Base-by-base conservation (phyloP, 768 basidiomycete species). In the Russula brevipes region DNA sequence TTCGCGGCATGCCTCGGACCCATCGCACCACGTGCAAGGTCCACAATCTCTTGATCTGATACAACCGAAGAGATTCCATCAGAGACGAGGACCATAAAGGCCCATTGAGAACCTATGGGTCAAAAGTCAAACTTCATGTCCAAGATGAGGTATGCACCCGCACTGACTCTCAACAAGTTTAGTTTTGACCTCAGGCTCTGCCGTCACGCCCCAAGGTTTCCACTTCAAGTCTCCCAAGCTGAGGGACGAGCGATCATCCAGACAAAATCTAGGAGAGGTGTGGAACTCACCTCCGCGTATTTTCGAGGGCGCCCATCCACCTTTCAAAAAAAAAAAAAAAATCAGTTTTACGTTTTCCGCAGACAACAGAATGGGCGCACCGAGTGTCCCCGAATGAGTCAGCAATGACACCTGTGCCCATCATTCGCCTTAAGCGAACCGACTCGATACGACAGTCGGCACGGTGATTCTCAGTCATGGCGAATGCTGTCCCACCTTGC, bases 391-490 rank as follows among this genome's bases (percentile, higher is more conserved):
- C 95, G 70, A 91, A 98, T 5, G 93, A 94, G 72, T 98, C 96
- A 2, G 91, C 91, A 49, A 97, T 89, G 33, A 96, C 74, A 3
- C 90, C 88, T 9, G 88, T 87, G 11, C 94, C 89, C 85, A 91
- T 94, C 85, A 94, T 90, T 58, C 90, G 82, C 38, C 95, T 82
- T 58, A 99, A 76, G 49, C 97, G 81, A 49, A 85, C 85, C 36
- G 90, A 84, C 73, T 99, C 97, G 10, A 91, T 80, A 39, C 86
- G 86, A 30, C 91, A 82, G 69, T 98, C 96, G n/a, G 94, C 89
- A 72, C 98, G 96, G 72, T 99, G 97, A 35, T 85, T 87, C 76
- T 98, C 93, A 0, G 97, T 97, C 83, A 98, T 89, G 1, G 91
- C 83, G 51, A 82, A 76, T n/a, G 87, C 91, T 50, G 79, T 76